Conservation (phyloP, 2,329 filamentous ascomycete species). For the Trichoderma koningii region DNA sequence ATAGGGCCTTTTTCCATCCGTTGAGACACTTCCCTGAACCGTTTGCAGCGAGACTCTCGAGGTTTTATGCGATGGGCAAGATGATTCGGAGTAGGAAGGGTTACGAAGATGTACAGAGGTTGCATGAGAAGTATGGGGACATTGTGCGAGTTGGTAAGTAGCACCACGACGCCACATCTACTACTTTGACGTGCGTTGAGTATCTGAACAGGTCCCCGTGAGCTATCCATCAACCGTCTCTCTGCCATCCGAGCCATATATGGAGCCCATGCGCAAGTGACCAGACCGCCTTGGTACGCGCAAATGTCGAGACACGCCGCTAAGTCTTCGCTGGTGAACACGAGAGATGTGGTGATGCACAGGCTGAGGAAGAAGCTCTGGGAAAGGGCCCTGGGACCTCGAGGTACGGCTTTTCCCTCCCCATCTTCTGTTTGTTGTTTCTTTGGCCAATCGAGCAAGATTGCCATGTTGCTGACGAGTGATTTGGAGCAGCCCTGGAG, state of each 20-base stretch:
- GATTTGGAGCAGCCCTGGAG: neutral
- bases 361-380: neutral
- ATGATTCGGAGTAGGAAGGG: slow-evolving; percentile 32
- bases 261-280: neutral
- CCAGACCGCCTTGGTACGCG: neutral
- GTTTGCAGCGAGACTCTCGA: slow-evolving; percentile 34
- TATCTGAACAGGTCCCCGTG: neutral
- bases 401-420: neutral
- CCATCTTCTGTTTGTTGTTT: neutral
- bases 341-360: slow-evolving; percentile 31
- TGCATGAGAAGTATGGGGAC: slow-evolving; percentile 37
- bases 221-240: slow-evolving; percentile 3
- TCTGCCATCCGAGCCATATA: neutral
- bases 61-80: slow-evolving; percentile 27
- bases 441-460: too few species aligned
- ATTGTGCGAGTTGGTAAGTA: slow-evolving; percentile 37
- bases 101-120: slow-evolving; percentile 34
- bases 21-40: slow-evolving; percentile 36
- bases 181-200: neutral
- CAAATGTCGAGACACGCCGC: slow-evolving; percentile 33
- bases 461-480: neutral
- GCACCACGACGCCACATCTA: neutral
- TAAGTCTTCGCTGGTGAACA: slow-evolving; percentile 37
- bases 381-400: neutral
- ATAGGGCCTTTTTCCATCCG: slow-evolving; percentile 34